A percentile compares a stretch with the other conserved stretches of the same genome.
phyloP scores from a whole-genome alignment of 2,329 filamentous ascomycete genomes.

The Fusarium sp. region DNA sequence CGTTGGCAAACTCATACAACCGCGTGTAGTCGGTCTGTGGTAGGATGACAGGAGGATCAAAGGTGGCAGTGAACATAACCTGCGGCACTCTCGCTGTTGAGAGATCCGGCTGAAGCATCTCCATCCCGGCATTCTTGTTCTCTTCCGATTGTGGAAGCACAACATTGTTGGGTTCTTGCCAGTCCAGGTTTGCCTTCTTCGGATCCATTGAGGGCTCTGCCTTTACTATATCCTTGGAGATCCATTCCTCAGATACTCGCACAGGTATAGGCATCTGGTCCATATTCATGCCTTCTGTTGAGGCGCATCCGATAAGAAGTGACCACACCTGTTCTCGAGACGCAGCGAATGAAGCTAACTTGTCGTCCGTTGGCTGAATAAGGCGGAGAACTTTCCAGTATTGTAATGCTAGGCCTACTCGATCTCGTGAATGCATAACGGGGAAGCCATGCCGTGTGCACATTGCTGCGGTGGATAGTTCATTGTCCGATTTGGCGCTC shows the following conservation, averaged over 20 bases:
- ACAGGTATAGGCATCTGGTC: slow-evolving; percentile 65
- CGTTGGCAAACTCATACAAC: slow-evolving; percentile 69
- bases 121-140: slow-evolving; percentile 64
- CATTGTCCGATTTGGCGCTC: slow-evolving; percentile 61
- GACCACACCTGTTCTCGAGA: slow-evolving; percentile 70
- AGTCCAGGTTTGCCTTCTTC: slow-evolving; percentile 69
- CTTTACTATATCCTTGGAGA: slow-evolving; percentile 75
- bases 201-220: slow-evolving; percentile 57
- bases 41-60: slow-evolving; percentile 80
- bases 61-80: slow-evolving; percentile 79
- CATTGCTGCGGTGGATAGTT: slow-evolving; percentile 69
- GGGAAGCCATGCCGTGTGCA: slow-evolving; percentile 79
- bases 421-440: slow-evolving; percentile 75
- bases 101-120: slow-evolving; percentile 62
- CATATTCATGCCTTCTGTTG: slow-evolving; percentile 55
- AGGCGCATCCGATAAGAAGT: slow-evolving; percentile 74
- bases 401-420: slow-evolving; percentile 77
- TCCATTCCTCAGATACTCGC: slow-evolving; percentile 79
- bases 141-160: slow-evolving; percentile 64
- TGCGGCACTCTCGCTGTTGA: slow-evolving; percentile 71
- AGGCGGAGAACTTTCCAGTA: slow-evolving; percentile 79
- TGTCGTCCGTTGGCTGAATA: slow-evolving; percentile 54
- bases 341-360: slow-evolving; percentile 55
- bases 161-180: slow-evolving; percentile 78
- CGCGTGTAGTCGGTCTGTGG: slow-evolving; percentile 73